Percentiles rank a stretch among this genome's conserved stretches.
Evolutionary conservation across 2,329 filamentous ascomycete genomes (phyloP).

Genomic region (Neophaeococcomyces mojaviensis): DNA sequence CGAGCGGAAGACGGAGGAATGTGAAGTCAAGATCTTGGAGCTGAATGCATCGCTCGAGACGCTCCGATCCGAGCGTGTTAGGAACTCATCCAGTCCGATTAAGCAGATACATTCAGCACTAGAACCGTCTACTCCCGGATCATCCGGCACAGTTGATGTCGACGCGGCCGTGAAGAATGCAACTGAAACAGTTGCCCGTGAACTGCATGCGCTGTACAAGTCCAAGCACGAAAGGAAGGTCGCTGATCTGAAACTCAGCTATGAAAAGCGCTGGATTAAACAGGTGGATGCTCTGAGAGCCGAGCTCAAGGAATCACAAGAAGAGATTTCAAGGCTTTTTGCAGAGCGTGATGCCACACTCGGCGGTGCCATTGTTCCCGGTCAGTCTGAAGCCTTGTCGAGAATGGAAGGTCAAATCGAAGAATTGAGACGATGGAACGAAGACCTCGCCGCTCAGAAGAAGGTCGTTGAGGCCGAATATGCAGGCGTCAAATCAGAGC

Average conservation of each 20-base stretch:
- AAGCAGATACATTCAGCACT: conserved; percentile 7
- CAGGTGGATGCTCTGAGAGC: conserved; percentile 70
- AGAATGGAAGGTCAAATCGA: conserved; percentile 39
- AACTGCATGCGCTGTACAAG: conserved; percentile 90
- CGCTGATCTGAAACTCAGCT: conserved; percentile 69
- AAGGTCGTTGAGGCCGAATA: conserved; percentile 66
- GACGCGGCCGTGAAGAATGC: conserved; percentile 21
- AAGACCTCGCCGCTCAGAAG: conserved; percentile 59
- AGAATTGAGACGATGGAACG: conserved; percentile 37
- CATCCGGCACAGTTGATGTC: conserved; percentile 31
- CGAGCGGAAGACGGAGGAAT: conserved; percentile 50
- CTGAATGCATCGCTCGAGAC: conserved; percentile 40
- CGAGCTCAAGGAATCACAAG: conserved; percentile 59
- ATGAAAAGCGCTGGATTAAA: conserved; percentile 86
- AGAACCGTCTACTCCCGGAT: conserved; percentile 17
- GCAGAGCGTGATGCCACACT: conserved; percentile 59
- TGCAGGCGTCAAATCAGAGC: conserved; percentile 65
- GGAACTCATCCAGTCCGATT: conserved; percentile 30
- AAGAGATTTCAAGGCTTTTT: conserved; percentile 69
- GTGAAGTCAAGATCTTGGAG: conserved; percentile 40
- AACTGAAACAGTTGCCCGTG: conserved; percentile 43
- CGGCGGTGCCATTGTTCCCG: conserved; percentile 43
- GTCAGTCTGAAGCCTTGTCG: conserved; percentile 25
- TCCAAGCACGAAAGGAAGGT: conserved; percentile 97
- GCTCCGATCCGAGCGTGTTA: conserved; percentile 28